Evolutionary conservation across 2,329 filamentous ascomycete species (phyloP).

Genomic region (Ceratocystiopsis brevicomis): DNA sequence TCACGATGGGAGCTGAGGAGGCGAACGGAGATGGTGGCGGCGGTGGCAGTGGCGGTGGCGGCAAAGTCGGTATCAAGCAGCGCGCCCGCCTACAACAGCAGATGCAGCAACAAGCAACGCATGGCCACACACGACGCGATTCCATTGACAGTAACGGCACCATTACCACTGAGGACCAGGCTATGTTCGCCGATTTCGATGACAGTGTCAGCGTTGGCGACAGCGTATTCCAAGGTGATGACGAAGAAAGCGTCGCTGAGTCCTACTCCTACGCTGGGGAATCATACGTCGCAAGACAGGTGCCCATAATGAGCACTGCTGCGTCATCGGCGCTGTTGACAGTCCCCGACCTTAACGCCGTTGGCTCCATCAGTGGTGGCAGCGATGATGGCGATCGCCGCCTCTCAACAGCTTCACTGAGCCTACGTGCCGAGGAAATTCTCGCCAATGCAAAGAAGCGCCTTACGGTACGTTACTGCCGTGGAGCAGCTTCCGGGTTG

Average conservation of each 20-base stretch:
- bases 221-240: slow-evolving; percentile 47
- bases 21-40: neutral
- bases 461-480: slow-evolving; percentile 46
- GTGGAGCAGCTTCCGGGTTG: no score
- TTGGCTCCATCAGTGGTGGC: slow-evolving; percentile 8
- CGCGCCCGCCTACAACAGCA: slow-evolving; percentile 19
- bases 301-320: slow-evolving; percentile 5
- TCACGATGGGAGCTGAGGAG: slow-evolving; percentile 22
- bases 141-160: slow-evolving; percentile 45
- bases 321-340: slow-evolving; percentile 2
- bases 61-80: slow-evolving; percentile 21
- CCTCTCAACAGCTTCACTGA: slow-evolving; percentile 37
- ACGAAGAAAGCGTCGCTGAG: slow-evolving; percentile 45
- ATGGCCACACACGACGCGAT: slow-evolving; percentile 27
- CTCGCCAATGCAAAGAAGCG: slow-evolving; percentile 81
- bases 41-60: neutral
- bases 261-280: slow-evolving; percentile 36
- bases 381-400: slow-evolving; percentile 22
- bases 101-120: slow-evolving; percentile 12
- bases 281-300: slow-evolving; percentile 15
- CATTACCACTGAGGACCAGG: slow-evolving; percentile 31
- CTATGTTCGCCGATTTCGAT: slow-evolving; percentile 41
- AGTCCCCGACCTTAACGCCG: slow-evolving; percentile 10
- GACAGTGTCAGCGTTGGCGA: slow-evolving; percentile 43
- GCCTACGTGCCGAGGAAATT: slow-evolving; percentile 72